Evolutionary conservation across 768 basidiomycete species (phyloP), one percentile per base, ranked within the genome.

Genomic region (Royoungia palumana): DNA sequence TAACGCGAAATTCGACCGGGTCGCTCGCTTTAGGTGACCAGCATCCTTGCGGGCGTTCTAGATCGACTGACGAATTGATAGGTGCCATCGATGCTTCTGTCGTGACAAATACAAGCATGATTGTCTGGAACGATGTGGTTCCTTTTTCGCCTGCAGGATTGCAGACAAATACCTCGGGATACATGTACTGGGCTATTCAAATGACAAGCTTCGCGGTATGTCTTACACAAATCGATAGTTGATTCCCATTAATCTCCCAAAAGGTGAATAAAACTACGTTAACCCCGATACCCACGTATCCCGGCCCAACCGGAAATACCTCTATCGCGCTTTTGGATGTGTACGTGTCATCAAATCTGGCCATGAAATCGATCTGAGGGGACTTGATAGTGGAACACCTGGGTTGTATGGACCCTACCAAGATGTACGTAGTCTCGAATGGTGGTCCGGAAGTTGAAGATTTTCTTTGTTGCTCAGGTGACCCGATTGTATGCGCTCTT

Each of bases 341-440:
- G 89, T 89, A 51, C 51, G 83, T 72, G 9, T 46, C 44, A n/a
- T 39, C 3, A 22, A 34, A 45, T 35, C 7, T 7, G 46, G 36
- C 12, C n/a, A 5, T 34, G 28, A 5, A 24, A 17, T 10, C 41
- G 24, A 14, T 28, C 30, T 62, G 17, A 62, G 20, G 24, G 17
- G 20, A 14, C 32, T 24, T 12, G 22, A 25, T 50, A 90, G 88
- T 35, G 88, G 88, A 22, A 75, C 85, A 5, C 57, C 77, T 30
- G 88, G 87, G 4, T 73, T 91, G 25, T 87, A 80, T 57, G 88
- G 88, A 4, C 85, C 88, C n/a, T 83, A 79, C 59, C 80, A 82
- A 65, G 88, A 89, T 64, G 88, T 88, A 57, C 41, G 80, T 58
- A 6, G 24, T 20, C 22, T n/a, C 35, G 35, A 44, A 32, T 20